phyloP scores from a whole-genome alignment of 345 rosid species.

The Eucalyptus pauciflora region DNA sequence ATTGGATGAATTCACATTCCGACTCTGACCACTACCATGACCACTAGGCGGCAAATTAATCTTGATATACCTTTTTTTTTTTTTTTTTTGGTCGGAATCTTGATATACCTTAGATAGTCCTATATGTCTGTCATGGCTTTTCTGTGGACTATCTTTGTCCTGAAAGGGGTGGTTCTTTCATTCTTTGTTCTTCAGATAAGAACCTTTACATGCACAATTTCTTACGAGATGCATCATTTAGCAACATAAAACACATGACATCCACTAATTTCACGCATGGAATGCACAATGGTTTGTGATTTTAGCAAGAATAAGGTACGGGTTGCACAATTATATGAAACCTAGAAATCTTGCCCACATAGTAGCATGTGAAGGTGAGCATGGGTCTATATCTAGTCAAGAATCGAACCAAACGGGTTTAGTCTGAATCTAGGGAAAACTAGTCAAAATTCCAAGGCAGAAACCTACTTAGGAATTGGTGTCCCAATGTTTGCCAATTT shows the following conservation, averaged over 20 bases:
- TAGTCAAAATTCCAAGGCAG: neutral
- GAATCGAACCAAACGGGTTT: accelerated
- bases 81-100: too few species aligned
- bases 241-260: neutral
- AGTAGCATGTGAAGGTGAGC: neutral
- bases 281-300: neutral
- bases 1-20: neutral
- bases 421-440: neutral
- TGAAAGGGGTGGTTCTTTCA: neutral
- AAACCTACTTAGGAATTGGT: neutral
- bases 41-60: neutral
- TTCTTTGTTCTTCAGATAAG: neutral
- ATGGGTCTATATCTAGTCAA: accelerated
- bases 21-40: neutral
- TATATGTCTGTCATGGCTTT: neutral
- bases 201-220: neutral
- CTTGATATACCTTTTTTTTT: too few species aligned
- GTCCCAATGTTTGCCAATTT: neutral
- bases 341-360: neutral
- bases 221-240: neutral
- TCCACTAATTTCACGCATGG: neutral
- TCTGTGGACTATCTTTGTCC: neutral
- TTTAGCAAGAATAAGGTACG: neutral
- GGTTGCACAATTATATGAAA: neutral
- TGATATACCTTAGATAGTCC: neutral